Percentiles rank a stretch among this genome's conserved stretches.
These are phyloP conservation scores for Hanseniaspora osmophila DNA, from an alignment of 805 yeast species.

Conservation along the genomic window DNA sequence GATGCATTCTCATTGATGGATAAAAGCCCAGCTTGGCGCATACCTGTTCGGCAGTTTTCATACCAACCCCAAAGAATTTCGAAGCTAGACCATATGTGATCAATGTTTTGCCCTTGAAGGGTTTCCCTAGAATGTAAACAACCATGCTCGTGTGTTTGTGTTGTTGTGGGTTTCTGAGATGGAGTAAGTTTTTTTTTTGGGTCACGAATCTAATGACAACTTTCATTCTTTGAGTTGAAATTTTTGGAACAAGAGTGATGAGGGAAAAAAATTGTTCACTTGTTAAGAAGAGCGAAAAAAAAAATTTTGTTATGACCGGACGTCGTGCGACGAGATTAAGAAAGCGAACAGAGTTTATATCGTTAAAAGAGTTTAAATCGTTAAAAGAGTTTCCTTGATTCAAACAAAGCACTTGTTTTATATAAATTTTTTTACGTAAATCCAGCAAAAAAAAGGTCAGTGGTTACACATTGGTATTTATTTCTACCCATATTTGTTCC, in stretches of 20 bases:
- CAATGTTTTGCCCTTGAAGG: slow-evolving; percentile 29
- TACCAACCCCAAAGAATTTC: slow-evolving; percentile 81
- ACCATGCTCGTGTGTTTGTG: slow-evolving; percentile 24
- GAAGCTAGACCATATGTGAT: slow-evolving; percentile 52
- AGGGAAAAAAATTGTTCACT: no score
- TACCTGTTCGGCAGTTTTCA: slow-evolving; percentile 50
- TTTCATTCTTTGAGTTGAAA: no score
- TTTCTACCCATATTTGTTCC: slow-evolving; percentile 10
- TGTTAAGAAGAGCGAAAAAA: no score
- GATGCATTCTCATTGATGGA: slow-evolving; percentile 90
- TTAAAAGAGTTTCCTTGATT: no score
- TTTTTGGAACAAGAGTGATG: no score
- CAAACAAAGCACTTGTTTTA: not conserved
- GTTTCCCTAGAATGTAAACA: slow-evolving; percentile 39
- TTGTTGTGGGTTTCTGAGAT: not conserved
- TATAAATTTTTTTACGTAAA: not conserved
- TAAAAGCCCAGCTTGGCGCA: slow-evolving; percentile 85
- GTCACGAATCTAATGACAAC: no score
- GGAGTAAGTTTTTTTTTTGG: not conserved
- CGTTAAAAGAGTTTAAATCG: no score
- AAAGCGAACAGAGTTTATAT: no score
- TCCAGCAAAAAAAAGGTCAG: no score
- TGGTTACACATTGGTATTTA: slow-evolving; percentile 1
- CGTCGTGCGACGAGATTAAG: no score
- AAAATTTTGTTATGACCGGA: no score